A percentile compares a stretch with the other conserved stretches of the same genome.
These are phyloP conservation scores for Lasiosphaeria miniovina DNA, from an alignment of 495 filamentous ascomycete species.

Conservation along the genomic window DNA sequence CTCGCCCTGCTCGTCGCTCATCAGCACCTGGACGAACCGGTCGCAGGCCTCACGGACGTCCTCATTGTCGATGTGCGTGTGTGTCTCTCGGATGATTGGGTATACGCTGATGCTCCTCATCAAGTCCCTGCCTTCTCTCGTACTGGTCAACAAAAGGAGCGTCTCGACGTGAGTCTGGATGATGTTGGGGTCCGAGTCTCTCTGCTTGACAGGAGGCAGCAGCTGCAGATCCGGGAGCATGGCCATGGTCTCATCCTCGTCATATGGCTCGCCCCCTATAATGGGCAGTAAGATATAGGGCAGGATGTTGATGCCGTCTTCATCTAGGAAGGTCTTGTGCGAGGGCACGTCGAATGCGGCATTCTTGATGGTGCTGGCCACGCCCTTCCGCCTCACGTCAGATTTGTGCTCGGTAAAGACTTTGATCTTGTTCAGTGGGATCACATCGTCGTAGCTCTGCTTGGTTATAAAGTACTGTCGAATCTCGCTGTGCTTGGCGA, in stretches of 20 bases:
- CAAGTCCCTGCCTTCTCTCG: constrained; percentile 65
- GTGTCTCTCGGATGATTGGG: constrained; percentile 81
- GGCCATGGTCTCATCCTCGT: constrained; percentile 69
- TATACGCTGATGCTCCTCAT: constrained; percentile 80
- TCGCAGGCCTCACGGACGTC: constrained; percentile 82
- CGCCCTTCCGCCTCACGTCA: constrained; percentile 75
- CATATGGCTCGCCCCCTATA: constrained; percentile 57
- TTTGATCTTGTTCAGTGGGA: constrained; percentile 81
- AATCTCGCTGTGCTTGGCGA: constrained; percentile 73
- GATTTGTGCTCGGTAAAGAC: constrained; percentile 90
- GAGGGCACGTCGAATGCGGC: constrained; percentile 67
- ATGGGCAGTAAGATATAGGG: constrained; percentile 79
- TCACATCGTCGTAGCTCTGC: constrained; percentile 72
- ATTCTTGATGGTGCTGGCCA: constrained; percentile 92
- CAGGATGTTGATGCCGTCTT: constrained; percentile 71
- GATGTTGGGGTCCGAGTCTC: constrained; percentile 71
- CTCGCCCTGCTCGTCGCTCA: constrained; percentile 68
- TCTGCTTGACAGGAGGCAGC: constrained; percentile 78
- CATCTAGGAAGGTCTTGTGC: constrained; percentile 65
- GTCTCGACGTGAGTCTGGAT: constrained; percentile 86
- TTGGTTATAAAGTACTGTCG: constrained; percentile 71
- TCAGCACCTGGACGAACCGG: constrained; percentile 84
- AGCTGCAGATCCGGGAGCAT: constrained; percentile 88
- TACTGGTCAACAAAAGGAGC: constrained; percentile 76
- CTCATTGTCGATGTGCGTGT: constrained; percentile 75